Evolutionary conservation across 768 basidiomycete genomes (phyloP).

Genomic region (Kwoniella newhampshirensis): DNA sequence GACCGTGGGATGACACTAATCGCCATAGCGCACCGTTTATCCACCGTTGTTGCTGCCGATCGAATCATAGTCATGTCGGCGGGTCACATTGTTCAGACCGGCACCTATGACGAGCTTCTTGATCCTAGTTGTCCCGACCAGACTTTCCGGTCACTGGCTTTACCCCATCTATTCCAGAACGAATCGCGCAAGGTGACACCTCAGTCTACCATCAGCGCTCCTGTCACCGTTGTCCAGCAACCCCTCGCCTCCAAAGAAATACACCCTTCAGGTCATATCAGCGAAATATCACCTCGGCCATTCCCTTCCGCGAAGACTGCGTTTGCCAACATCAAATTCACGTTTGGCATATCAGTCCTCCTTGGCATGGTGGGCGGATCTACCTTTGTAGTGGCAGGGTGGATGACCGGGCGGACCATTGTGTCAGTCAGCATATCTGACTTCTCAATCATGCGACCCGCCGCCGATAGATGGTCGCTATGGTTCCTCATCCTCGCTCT

Average conservation of each 20-base stretch:
- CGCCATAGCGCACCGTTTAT: slow-evolving; percentile 38
- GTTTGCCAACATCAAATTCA: slow-evolving; percentile 21
- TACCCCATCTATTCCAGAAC: slow-evolving; percentile 9
- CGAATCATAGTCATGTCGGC: slow-evolving; percentile 42
- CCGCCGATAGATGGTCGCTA: slow-evolving; percentile 37
- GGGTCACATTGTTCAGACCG: slow-evolving; percentile 36
- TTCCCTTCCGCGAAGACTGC: slow-evolving; percentile 14
- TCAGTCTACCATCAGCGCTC: background rate
- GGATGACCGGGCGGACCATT: slow-evolving; percentile 43
- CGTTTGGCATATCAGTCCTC: slow-evolving; percentile 22
- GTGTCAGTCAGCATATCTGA: slow-evolving; percentile 28
- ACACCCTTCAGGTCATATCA: background rate
- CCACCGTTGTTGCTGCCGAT: slow-evolving; percentile 33
- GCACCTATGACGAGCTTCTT: slow-evolving; percentile 45
- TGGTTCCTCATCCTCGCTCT: slow-evolving; percentile 49
- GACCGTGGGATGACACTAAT: slow-evolving; percentile 33
- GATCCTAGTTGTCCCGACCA: slow-evolving; percentile 27
- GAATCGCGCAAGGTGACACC: background rate
- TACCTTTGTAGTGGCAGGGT: slow-evolving; percentile 41
- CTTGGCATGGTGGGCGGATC: slow-evolving; percentile 32
- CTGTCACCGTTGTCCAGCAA: slow-evolving; percentile 1
- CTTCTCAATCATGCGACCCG: slow-evolving; percentile 13
- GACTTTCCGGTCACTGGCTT: slow-evolving; percentile 39
- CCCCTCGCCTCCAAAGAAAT: background rate
- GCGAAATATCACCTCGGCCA: slow-evolving; percentile 14